phyloP scores from a whole-genome alignment of 768 basidiomycete genomes.

The Calocera viscosa region DNA sequence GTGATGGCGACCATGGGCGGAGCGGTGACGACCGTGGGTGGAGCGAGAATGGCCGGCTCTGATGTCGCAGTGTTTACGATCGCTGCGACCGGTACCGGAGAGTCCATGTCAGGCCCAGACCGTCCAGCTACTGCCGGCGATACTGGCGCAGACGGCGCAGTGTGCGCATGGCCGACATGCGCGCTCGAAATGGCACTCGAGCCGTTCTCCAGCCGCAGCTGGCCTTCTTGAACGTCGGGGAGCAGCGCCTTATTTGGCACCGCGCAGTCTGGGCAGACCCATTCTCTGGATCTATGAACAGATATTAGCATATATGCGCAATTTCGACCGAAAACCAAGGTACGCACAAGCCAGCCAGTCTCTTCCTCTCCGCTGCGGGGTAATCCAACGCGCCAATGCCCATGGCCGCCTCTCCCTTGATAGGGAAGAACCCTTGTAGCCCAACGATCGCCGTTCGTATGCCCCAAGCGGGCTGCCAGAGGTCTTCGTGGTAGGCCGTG shows the following conservation, averaged over 20 bases:
- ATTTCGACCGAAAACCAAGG: not conserved
- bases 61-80: too few species aligned
- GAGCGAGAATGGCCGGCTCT: not conserved
- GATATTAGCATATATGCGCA: not conserved
- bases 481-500: conserved; percentile 72
- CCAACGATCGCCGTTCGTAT: conserved; percentile 87
- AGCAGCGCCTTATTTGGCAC: not conserved
- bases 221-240: not conserved
- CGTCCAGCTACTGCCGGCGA: not conserved
- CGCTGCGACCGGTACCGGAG: not conserved
- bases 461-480: conserved; percentile 98
- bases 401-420: conserved; percentile 74
- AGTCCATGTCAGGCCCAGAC: not conserved
- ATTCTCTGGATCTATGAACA: not conserved
- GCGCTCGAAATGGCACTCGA: not conserved
- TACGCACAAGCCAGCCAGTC: conserved; percentile 61
- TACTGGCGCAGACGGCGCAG: not conserved
- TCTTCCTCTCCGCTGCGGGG: conserved; percentile 58
- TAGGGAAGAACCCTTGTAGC: conserved; percentile 76
- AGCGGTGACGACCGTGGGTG: not conserved
- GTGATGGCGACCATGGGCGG: not conserved
- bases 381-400: conserved; percentile 82
- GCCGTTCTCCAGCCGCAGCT: not conserved
- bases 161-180: not conserved
- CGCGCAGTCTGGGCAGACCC: not conserved